Conservation (phyloP, 192 early-diverging fungal species). For the Jimgerdemannia flammicorona region DNA sequence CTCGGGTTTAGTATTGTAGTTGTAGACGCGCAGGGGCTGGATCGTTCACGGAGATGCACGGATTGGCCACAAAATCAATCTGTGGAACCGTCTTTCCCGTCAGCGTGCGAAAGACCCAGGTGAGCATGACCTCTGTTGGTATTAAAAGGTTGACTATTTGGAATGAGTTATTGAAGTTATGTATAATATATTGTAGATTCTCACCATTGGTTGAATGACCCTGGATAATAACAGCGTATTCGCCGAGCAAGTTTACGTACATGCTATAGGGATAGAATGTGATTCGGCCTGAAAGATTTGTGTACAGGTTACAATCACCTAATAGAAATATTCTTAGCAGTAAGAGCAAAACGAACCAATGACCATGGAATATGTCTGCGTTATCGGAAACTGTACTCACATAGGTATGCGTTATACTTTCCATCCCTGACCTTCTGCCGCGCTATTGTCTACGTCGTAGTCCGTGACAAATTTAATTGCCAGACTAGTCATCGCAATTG, state of each 20-base stretch:
- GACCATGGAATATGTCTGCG: neutral
- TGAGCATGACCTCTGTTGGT: slow-evolving; percentile 16
- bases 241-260: slow-evolving; percentile 29
- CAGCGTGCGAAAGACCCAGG: neutral
- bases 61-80: neutral
- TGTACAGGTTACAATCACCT: neutral
- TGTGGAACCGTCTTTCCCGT: neutral
- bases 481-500: slow-evolving; percentile 6
- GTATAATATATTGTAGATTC: neutral
- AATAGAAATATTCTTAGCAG: neutral
- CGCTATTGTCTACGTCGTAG: slow-evolving; percentile 12
- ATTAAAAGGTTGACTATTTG: neutral
- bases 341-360: neutral
- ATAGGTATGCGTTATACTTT: slow-evolving; percentile 21
- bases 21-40: too few relatives aligned
- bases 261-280: slow-evolving; percentile 13
- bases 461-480: slow-evolving; percentile 10
- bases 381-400: slow-evolving; percentile 6
- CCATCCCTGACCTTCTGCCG: slow-evolving; percentile 9
- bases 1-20: too few relatives aligned
- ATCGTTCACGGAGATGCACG: too few relatives aligned
- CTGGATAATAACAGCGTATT: slow-evolving; percentile 25
- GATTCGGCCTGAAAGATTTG: neutral
- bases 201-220: slow-evolving; percentile 36
- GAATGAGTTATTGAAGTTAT: neutral